Evolutionary conservation across 139 green algal species (phyloP), one percentile per base, ranked within the genome.

Genomic region (Chlamydomonas schloesseri): DNA sequence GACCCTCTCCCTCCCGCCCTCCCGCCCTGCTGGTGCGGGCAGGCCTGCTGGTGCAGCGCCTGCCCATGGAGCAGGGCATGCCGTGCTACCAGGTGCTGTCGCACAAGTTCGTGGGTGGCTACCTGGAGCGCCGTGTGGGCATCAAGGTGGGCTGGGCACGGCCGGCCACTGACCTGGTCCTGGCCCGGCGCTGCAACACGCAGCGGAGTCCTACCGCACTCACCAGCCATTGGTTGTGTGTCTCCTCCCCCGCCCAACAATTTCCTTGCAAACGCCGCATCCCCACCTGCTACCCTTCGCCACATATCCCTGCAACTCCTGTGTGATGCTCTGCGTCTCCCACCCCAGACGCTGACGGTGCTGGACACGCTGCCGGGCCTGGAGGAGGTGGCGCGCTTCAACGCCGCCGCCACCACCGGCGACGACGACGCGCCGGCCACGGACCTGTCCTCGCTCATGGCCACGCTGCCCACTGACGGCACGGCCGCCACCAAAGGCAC

Each of bases 331-430:
- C n/a, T n/a, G n/a, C n/a, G n/a, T n/a, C n/a, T n/a, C n/a, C n/a
- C n/a, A n/a, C 34, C 36, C 29, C 88, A 89, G 82, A 86, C 42
- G 24, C 72, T 97, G 28, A 88, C 82, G 5, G 65, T 93, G 50
- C 83, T 95, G 53, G 93, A 96, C 21, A 86, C 73, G 62, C 69
- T 94, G 36, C 97, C 97, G 3, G 93, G 95, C 3, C 84, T 99
- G 71, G 97, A 99, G 34, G 97, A 99, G 91, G 89, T 99, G 60
- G 92, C 96, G 68, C 89, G 91, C 53, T 99, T 97, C 92, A 97
- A 98, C 64, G 73, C 92, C 42, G 91, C 89, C 8, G 76, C 88
- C 55, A 33, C 47, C 23, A 42, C 31, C 42, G 83, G 33, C 29
- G 57, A 87, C 46, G 82, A 87, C 53, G 80, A 86, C 47, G 53